phyloP scores from a whole-genome alignment of 2,329 filamentous ascomycete genomes.

The Colletotrichum musae region DNA sequence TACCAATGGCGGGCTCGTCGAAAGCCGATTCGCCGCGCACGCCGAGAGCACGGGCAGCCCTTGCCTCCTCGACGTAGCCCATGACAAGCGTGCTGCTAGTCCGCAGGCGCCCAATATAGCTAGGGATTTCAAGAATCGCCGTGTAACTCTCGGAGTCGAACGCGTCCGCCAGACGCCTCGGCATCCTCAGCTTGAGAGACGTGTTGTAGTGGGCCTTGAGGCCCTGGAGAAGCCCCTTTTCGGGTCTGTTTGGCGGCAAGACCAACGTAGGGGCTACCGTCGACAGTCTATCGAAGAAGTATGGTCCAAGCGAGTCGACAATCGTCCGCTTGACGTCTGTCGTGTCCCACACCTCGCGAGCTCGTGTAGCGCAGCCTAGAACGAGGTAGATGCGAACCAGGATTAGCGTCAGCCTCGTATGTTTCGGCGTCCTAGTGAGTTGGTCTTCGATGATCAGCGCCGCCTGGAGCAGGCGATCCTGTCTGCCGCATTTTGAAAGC shows the following conservation, averaged over 20 bases:
- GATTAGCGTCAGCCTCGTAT: slow-evolving; percentile 63
- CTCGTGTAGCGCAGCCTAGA: slow-evolving; percentile 64
- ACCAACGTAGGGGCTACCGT: slow-evolving; percentile 64
- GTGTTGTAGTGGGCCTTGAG: slow-evolving; percentile 62
- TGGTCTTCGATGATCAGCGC: slow-evolving; percentile 65
- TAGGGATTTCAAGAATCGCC: slow-evolving; percentile 63
- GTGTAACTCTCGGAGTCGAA: slow-evolving; percentile 66
- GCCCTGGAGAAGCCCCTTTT: slow-evolving; percentile 55
- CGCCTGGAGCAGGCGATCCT: slow-evolving; percentile 61
- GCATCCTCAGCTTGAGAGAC: slow-evolving; percentile 63
- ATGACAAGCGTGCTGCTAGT: slow-evolving; percentile 67
- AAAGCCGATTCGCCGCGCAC: slow-evolving; percentile 58
- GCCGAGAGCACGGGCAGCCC: slow-evolving; percentile 60
- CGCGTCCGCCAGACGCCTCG: slow-evolving; percentile 58
- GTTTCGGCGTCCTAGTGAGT: slow-evolving; percentile 59
- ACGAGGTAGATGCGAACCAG: slow-evolving; percentile 67
- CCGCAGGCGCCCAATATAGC: slow-evolving; percentile 60
- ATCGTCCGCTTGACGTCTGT: slow-evolving; percentile 71
- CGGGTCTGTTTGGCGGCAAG: slow-evolving; percentile 40
- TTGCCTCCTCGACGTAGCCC: slow-evolving; percentile 66
- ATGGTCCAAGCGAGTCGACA: slow-evolving; percentile 68
- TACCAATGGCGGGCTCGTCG: slow-evolving; percentile 63
- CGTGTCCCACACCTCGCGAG: slow-evolving; percentile 63
- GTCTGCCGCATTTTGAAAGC: slow-evolving; percentile 10
- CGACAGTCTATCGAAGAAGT: slow-evolving; percentile 70